phyloP scores from a whole-genome alignment of 2,329 filamentous ascomycete genomes.

The Aspergillus sp. region DNA sequence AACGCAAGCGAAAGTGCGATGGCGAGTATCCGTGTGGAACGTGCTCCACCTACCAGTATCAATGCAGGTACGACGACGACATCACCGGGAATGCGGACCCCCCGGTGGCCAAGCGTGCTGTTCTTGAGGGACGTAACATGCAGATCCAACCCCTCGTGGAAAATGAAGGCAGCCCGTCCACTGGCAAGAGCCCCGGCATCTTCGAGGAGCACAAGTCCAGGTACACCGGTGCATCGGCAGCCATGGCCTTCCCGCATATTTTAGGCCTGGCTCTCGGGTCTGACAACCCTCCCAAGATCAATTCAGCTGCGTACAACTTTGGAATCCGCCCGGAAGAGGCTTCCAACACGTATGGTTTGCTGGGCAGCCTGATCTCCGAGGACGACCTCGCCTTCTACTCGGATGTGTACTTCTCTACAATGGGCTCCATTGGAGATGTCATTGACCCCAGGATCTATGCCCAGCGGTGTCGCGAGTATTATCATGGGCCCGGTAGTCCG shows the following conservation, averaged over 20 bases:
- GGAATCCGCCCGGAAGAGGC: conserved; percentile 31
- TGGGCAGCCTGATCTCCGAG: conserved; percentile 26
- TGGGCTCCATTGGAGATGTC: conserved; percentile 24
- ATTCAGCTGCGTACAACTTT: conserved; percentile 32
- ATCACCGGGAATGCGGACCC: neutral
- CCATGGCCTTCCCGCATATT: conserved; percentile 32
- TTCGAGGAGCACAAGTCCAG: conserved; percentile 29
- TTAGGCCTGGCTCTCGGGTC: conserved; percentile 27
- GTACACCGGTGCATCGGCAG: conserved; percentile 29
- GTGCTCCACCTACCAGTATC: conserved; percentile 30
- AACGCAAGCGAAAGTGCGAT: conserved; percentile 37
- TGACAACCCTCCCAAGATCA: conserved; percentile 24
- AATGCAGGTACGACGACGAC: conserved; percentile 25
- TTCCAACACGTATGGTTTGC: conserved; percentile 22
- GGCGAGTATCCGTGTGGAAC: conserved; percentile 28
- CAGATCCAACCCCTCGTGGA: too few species aligned
- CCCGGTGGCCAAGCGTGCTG: conserved; percentile 12
- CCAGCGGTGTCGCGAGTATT: conserved; percentile 30
- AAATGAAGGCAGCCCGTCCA: neutral
- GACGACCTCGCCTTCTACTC: conserved; percentile 25
- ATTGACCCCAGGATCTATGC: conserved; percentile 26
- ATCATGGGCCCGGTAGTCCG: conserved; percentile 16
- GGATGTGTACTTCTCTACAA: conserved; percentile 21
- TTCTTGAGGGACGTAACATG: too few species aligned
- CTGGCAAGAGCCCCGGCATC: conserved; percentile 24